These are phyloP conservation scores for Leishmania guyanensis DNA, from an alignment of 208 protist genomes.

Conservation along the genomic window DNA sequence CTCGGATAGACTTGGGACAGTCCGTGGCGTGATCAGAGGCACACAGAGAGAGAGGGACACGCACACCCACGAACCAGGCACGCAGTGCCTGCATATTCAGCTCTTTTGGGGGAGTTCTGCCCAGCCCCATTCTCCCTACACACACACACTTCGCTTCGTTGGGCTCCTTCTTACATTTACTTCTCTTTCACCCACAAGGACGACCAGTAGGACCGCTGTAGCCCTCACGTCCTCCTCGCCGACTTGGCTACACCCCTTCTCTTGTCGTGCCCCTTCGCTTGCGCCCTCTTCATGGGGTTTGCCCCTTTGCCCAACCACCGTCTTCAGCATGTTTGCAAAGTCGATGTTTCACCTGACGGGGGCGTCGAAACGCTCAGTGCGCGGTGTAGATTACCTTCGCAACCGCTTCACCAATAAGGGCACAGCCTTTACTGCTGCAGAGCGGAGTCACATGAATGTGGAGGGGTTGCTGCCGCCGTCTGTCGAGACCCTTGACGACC, in stretches of 20 bases:
- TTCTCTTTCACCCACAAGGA: background rate
- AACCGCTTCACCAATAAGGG: conserved; percentile 79
- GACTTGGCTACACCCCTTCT: background rate
- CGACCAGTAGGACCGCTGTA: background rate
- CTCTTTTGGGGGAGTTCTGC: too few species aligned
- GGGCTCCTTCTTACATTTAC: background rate
- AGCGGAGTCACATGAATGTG: conserved; percentile 61
- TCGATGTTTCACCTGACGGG: conserved; percentile 29
- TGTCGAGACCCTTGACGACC: conserved; percentile 71
- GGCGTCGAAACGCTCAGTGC: conserved; percentile 45
- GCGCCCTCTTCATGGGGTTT: background rate
- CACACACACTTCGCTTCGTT: background rate
- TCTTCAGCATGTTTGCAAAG: conserved; percentile 32
- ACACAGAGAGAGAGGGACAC: too few species aligned
- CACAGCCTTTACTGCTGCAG: conserved; percentile 65
- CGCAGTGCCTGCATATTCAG: too few species aligned
- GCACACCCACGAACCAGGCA: too few species aligned
- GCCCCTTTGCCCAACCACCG: background rate
- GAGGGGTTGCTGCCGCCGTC: conserved; percentile 62
- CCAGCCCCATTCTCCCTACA: background rate
- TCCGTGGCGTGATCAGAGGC: too few species aligned
- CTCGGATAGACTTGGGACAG: too few species aligned
- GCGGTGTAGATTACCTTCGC: conserved; percentile 66
- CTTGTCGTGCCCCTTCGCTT: background rate
- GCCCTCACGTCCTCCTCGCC: background rate